Percentiles rank a stretch among this genome's conserved stretches.
Conservation (phyloP, 2,329 filamentous ascomycete species). For the Verticillium nonalfalfae region DNA sequence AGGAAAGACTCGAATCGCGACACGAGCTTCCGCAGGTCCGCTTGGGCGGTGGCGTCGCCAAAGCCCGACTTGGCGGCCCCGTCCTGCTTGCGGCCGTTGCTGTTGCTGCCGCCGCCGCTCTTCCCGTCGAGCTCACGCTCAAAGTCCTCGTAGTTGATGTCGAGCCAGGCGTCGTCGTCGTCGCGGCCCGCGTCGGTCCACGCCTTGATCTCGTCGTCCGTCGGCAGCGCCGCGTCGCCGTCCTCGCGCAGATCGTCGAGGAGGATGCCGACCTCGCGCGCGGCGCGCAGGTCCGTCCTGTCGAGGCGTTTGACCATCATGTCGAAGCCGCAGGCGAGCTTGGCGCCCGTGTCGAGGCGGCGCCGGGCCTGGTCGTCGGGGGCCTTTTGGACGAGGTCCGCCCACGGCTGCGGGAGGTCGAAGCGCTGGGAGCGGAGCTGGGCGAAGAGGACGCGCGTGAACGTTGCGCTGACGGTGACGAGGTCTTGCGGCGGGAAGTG, state of each 20-base stretch:
- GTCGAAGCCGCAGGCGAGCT: constrained; percentile 83
- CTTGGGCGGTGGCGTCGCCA: constrained; percentile 61
- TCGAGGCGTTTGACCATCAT: constrained; percentile 68
- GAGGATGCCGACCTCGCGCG: constrained; percentile 70
- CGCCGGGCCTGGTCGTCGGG: constrained; percentile 20
- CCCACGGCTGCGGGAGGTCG: constrained; percentile 51
- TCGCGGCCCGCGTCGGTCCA: constrained; percentile 62
- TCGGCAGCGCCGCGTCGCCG: constrained; percentile 60
- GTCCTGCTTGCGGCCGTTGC: constrained; percentile 14
- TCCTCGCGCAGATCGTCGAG: constrained; percentile 71
- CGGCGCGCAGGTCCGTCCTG: constrained; percentile 60
- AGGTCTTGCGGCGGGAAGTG: constrained; percentile 72
- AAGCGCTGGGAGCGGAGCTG: constrained; percentile 87
- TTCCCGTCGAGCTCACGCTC: constrained; percentile 67
- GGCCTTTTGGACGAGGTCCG: constrained; percentile 17
- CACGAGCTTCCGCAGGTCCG: constrained; percentile 84
- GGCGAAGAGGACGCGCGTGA: constrained; percentile 85
- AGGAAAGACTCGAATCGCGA: constrained; percentile 89
- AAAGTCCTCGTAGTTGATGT: constrained; percentile 87
- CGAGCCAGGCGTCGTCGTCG: constrained; percentile 85
- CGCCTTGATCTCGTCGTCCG: constrained; percentile 60
- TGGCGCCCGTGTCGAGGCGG: constrained; percentile 73
- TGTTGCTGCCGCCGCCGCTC: constrained; percentile 3
- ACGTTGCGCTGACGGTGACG: constrained; percentile 70
- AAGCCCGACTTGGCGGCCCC: constrained; percentile 41